These are phyloP conservation scores for Trichophyton simii DNA, from an alignment of 2,329 filamentous ascomycete genomes.

Conservation along the genomic window DNA sequence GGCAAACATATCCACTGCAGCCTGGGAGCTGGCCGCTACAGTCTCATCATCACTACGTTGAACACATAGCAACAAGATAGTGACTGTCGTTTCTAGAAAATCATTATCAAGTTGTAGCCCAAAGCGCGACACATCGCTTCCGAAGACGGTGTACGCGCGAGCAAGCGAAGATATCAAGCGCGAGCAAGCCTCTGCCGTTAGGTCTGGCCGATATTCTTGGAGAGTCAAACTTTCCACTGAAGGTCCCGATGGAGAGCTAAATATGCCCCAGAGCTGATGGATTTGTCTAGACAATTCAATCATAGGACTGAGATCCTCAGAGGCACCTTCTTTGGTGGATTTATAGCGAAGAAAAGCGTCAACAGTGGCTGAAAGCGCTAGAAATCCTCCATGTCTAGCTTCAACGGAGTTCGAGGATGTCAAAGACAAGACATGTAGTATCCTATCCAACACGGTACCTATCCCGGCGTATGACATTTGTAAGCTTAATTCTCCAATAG, in stretches of 20 bases:
- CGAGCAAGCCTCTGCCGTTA: slow-evolving; percentile 32
- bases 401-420: slow-evolving; percentile 30
- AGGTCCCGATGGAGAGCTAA: slow-evolving; percentile 22
- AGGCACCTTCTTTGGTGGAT: slow-evolving; percentile 11
- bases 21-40: slow-evolving; percentile 30
- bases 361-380: slow-evolving; percentile 29
- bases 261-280: slow-evolving; percentile 28
- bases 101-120: slow-evolving; percentile 13
- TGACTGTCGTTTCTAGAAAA: slow-evolving; percentile 21
- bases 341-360: slow-evolving; percentile 21
- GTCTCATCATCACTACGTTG: slow-evolving; percentile 29
- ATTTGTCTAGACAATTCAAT: slow-evolving; percentile 20
- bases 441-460: slow-evolving; percentile 21
- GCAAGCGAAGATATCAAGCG: slow-evolving; percentile 29
- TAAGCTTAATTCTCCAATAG: slow-evolving; percentile 45
- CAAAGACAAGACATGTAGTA: slow-evolving; percentile 24
- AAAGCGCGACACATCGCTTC: neutral
- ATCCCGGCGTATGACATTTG: slow-evolving; percentile 24
- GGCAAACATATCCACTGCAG: slow-evolving; percentile 29
- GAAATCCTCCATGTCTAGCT: slow-evolving; percentile 33
- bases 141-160: slow-evolving; percentile 14
- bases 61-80: slow-evolving; percentile 29
- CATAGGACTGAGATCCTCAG: slow-evolving; percentile 14
- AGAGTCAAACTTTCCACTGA: slow-evolving; percentile 30
- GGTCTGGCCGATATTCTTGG: slow-evolving; percentile 28